These are phyloP conservation scores for Herpetomonas muscarum DNA, from an alignment of 208 protist genomes.

Conservation along the genomic window DNA sequence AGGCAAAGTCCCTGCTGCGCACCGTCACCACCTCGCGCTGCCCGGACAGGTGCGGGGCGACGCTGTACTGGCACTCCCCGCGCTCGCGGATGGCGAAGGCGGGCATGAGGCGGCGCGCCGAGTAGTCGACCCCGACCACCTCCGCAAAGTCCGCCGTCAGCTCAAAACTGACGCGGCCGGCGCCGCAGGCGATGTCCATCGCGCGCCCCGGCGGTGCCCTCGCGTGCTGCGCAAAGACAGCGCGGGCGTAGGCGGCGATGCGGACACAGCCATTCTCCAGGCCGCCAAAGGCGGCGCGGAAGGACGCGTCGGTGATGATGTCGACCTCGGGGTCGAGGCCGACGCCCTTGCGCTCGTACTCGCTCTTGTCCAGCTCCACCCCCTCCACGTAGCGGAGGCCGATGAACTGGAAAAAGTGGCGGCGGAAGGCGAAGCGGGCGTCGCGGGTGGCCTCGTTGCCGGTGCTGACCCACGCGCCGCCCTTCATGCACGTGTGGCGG, in stretches of 20 bases:
- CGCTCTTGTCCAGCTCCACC: conserved; percentile 27
- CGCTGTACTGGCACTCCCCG: conserved; percentile 69
- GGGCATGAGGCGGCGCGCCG: conserved; percentile 73
- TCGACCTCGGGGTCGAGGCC: conserved; percentile 84
- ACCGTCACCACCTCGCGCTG: conserved; percentile 33
- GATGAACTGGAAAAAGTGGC: conserved; percentile 96
- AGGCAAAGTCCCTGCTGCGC: conserved; percentile 33
- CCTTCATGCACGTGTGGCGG: conserved; percentile 93
- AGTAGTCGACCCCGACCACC: conserved; percentile 84
- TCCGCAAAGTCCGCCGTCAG: conserved; percentile 62
- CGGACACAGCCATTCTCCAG: conserved; percentile 64
- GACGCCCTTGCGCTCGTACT: conserved; percentile 20
- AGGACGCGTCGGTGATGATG: conserved; percentile 63
- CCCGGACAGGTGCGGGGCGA: conserved; percentile 17
- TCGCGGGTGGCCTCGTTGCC: conserved; percentile 93
- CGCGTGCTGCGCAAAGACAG: conserved; percentile 49
- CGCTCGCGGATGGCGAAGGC: conserved; percentile 85
- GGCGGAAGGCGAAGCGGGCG: conserved; percentile 93
- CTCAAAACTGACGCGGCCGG: conserved; percentile 80
- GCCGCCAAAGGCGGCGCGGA: conserved; percentile 53
- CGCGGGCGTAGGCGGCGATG: conserved; percentile 56
- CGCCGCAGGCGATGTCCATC: conserved; percentile 84
- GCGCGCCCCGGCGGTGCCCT: conserved; percentile 37
- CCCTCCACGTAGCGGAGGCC: conserved; percentile 91
- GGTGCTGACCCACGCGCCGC: conserved; percentile 92